Base-by-base conservation (phyloP, 768 basidiomycete genomes). In the Tylopilus vinaceipallidus region DNA sequence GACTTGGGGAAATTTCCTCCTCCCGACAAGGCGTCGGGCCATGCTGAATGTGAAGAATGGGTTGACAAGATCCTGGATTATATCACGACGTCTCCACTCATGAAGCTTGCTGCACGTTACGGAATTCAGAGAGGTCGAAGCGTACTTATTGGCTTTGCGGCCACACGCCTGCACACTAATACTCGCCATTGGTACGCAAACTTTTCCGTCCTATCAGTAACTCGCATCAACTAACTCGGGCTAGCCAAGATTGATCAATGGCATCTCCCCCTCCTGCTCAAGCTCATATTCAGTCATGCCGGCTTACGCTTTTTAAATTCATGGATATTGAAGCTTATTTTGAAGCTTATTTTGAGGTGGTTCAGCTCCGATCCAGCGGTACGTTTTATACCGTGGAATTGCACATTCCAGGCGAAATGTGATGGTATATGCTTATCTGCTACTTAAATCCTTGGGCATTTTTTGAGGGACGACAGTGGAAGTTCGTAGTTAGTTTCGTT, bases 321-420 rank as follows among this genome's bases (percentile, higher is more conserved):
- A 2, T 60, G 59, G 57, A 55, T 57, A 5, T n/a, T n/a, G n/a
- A n/a, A n/a, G n/a, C n/a, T n/a, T n/a, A n/a, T n/a, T n/a, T 45
- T 60, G 8, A 1, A 33, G 17, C 58, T 48, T 1, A 45, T 59
- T 2, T n/a, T 59, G 2, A 32, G 48, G 2, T 2, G 40, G 22
- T 46, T 59, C 29, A 58, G 58, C 29, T 59, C 60, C 6, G 58
- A 50, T 13, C 54, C 43, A 29, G 7, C 27, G 2, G 58, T 54
- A 6, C 58, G 45, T n/a, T 29, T 51, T 13, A 49, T 47, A 44
- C 6, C 1, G 2, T 1, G 0, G 12, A 0, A 16, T 9, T 4
- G 2, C 16, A n/a, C 10, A 22, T 6, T 34, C 4, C 10, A n/a
- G 42, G 11, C 27, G 29, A 3, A 26, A 30, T 14, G 24, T 3